A percentile compares a stretch with the other conserved stretches of the same genome.
phyloP scores from a whole-genome alignment of 2,329 filamentous ascomycete species.

The Nakataea oryzae region DNA sequence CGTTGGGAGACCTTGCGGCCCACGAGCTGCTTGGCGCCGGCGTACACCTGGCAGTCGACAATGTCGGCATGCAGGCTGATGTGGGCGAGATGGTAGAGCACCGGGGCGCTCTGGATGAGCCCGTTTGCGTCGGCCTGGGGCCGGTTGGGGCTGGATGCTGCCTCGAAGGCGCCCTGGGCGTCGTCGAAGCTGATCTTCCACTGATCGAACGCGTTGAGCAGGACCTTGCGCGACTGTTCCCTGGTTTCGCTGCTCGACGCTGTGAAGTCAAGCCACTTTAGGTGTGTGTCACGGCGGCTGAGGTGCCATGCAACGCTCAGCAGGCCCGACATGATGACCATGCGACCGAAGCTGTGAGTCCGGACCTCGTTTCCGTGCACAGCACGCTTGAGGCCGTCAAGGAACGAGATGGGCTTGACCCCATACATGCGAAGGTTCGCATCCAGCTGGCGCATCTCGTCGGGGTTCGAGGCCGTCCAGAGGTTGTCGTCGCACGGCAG shows the following conservation, averaged over 20 bases:
- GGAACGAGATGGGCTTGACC: conserved; percentile 67
- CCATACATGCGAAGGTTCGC: conserved; percentile 67
- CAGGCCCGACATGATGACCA: conserved; percentile 81
- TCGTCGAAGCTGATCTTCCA: conserved; percentile 81
- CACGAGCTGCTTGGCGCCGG: conserved; percentile 65
- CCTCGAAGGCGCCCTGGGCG: conserved; percentile 35
- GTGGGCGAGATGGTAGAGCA: conserved; percentile 78
- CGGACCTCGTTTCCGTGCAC: conserved; percentile 71
- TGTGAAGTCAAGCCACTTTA: conserved; percentile 66
- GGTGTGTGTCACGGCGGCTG: conserved; percentile 75
- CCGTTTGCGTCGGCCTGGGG: conserved; percentile 42
- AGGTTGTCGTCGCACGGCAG: conserved; percentile 79
- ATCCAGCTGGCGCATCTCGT: conserved; percentile 68
- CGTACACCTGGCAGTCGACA: conserved; percentile 82
- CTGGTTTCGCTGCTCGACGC: conserved; percentile 47
- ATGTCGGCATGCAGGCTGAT: conserved; percentile 86
- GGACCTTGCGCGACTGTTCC: conserved; percentile 67
- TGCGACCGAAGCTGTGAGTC: conserved; percentile 81
- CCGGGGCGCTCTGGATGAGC: conserved; percentile 68
- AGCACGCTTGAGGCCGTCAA: conserved; percentile 76
- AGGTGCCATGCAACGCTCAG: conserved; percentile 91
- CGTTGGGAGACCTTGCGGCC: conserved; percentile 62
- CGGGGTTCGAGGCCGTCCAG: conserved; percentile 73
- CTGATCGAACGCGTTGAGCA: conserved; percentile 72
- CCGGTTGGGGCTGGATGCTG: conserved; percentile 25